Percentiles rank a stretch among this genome's conserved stretches.
Conservation (phyloP, 73 alveolate genomes). For the Paraurostyla sp. region DNA sequence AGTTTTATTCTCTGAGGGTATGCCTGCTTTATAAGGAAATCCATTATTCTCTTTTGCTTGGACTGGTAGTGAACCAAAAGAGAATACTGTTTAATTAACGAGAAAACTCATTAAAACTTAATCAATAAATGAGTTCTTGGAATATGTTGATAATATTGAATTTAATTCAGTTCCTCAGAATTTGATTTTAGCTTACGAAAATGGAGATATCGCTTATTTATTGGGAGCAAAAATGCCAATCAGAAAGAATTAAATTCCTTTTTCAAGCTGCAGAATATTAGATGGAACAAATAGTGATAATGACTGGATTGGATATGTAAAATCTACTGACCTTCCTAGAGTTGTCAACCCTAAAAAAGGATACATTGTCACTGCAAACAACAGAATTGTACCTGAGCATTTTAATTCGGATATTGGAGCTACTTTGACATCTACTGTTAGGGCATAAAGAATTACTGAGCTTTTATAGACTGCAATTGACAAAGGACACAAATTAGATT, state of each 20-base stretch:
- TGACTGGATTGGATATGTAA: constrained; percentile 69
- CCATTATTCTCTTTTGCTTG: constrained; percentile 37
- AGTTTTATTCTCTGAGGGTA: constrained; percentile 13
- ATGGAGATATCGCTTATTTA: constrained; percentile 59
- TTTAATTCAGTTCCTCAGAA: constrained; percentile 31
- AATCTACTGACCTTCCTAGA: constrained; percentile 66
- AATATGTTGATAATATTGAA: not conserved
- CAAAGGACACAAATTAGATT: constrained; percentile 69
- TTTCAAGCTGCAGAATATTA: constrained; percentile 46
- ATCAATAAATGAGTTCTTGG: constrained; percentile 27
- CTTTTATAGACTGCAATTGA: constrained; percentile 63
- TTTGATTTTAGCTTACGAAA: constrained; percentile 13
- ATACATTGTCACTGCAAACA: constrained; percentile 92
- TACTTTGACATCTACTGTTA: constrained; percentile 60
- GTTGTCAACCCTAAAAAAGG: constrained; percentile 96
- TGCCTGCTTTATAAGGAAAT: not conserved
- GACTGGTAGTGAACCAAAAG: constrained; percentile 29
- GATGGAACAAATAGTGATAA: constrained; percentile 66
- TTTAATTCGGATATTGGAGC: constrained; percentile 55
- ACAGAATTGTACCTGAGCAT: constrained; percentile 80
- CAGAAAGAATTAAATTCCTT: constrained; percentile 59
- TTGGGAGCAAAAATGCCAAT: constrained; percentile 40
- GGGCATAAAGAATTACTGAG: constrained; percentile 89
- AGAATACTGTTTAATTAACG: not conserved
- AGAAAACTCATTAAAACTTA: not conserved